Base-by-base conservation (phyloP, 495 filamentous ascomycete species). In the Mycothermus thermophilus region DNA sequence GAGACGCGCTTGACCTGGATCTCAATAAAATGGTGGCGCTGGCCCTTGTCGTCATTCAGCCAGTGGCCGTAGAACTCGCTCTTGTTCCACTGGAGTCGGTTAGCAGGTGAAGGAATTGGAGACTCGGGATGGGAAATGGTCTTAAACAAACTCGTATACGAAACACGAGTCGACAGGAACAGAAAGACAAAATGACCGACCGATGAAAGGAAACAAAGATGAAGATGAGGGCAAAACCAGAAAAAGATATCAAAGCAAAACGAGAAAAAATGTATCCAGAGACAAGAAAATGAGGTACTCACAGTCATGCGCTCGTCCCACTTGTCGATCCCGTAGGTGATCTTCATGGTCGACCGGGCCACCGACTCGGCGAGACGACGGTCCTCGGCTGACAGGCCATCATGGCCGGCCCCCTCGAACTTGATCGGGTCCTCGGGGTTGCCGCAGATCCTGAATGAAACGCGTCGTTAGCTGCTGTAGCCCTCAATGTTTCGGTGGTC, bases 1-100 rank as follows among this genome's bases (percentile, higher is more conserved):
- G 46, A 41, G 32, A 54, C 40, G 18, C 46, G 29, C 41, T 54
- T 54, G 37, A 50, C 21, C 24, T 54, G 51, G n/a, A 52, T 41
- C 38, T 52, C 48, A 24, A 47, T 13, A 30, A 41, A 54, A 26
- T 19, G 26, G 12, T 36, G 27, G 32, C 31, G 39, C 27, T 47
- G 28, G n/a, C 35, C 35, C 11, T 36, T 35, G 14, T 29, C 13
- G 28, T 32, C 18, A 13, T 29, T 22, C 19, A 50, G 15, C 44
- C 44, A 47, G 32, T 47, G 46, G 21, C 44, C 47, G 24, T 37
- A 41, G 32, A 46, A 39, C 34, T 43, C 23, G 8, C 37, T 9
- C 26, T 46, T 48, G 37, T 32, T 34, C 50, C 47, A 54, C 38
- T 43, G 20, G 11, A 30, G 27, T n/a, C n/a, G n/a, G n/a, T n/a